Percentiles rank a stretch among this genome's conserved stretches.
These are phyloP conservation scores for Xylaria sp. DNA, from an alignment of 2,329 filamentous ascomycete genomes.

Conservation along the genomic window DNA sequence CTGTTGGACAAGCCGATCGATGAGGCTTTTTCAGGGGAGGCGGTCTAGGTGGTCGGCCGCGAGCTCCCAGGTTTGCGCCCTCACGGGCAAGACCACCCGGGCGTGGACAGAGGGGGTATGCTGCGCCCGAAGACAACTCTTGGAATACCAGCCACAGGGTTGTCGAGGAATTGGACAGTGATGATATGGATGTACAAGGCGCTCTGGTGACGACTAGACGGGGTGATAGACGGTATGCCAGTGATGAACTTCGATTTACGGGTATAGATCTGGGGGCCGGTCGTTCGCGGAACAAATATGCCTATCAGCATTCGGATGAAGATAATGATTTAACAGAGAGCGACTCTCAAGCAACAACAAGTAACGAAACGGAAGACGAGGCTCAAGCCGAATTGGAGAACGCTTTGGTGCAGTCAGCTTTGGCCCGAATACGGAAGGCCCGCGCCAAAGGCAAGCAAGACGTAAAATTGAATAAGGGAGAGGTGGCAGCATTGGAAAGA, in stretches of 20 bases:
- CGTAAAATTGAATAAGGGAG: conserved; percentile 81
- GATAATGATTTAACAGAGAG: conserved; percentile 62
- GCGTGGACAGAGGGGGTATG: conserved; percentile 75
- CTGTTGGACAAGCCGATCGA: conserved; percentile 99
- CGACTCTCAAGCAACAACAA: conserved; percentile 60
- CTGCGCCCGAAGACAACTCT: conserved; percentile 61
- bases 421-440: conserved; percentile 82
- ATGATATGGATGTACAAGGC: conserved; percentile 66
- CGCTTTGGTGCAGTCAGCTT: conserved; percentile 77
- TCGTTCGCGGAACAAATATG: conserved; percentile 53
- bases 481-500: conserved; percentile 82
- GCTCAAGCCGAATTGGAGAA: conserved; percentile 74
- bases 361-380: conserved; percentile 63
- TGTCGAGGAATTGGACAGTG: conserved; percentile 75
- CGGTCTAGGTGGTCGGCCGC: conserved; percentile 99
- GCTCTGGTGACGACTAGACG: conserved; percentile 59
- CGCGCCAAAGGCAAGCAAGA: conserved; percentile 79
- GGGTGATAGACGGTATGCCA: conserved; percentile 62
- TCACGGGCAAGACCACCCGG: conserved; percentile 99
- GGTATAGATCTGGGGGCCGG: conserved; percentile 65
- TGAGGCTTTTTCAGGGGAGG: conserved; percentile 99
- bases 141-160: conserved; percentile 57
- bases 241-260: conserved; percentile 70
- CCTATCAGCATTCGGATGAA: conserved; percentile 54
- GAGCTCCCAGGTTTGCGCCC: conserved; percentile 95